Percentiles rank a stretch among this genome's conserved stretches.
phyloP scores from a whole-genome alignment of 2,329 filamentous ascomycete species.

The Sclerotinia borealis region DNA sequence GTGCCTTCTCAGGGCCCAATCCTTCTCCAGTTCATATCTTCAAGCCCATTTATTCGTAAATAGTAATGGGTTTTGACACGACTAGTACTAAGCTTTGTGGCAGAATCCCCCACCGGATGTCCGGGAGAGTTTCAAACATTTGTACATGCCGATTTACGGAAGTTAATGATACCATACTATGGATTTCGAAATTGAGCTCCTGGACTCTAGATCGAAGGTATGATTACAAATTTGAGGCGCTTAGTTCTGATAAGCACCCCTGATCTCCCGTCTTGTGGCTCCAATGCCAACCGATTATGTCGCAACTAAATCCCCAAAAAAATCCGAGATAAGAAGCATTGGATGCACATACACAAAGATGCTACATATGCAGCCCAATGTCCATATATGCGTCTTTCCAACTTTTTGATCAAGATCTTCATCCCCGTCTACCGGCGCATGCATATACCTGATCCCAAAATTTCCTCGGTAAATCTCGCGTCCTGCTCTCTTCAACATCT shows the following conservation, averaged over 20 bases:
- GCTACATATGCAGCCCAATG: neutral
- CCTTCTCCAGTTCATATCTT: neutral
- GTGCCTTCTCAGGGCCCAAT: neutral
- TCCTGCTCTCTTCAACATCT: neutral
- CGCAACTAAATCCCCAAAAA: neutral
- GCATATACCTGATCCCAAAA: neutral
- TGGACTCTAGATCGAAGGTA: conserved; percentile 36
- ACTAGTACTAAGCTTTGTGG: neutral
- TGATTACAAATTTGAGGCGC: neutral
- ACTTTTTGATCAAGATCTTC: neutral
- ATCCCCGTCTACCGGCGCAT: neutral
- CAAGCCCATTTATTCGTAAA: neutral
- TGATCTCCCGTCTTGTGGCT: neutral
- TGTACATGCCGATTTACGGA: neutral
- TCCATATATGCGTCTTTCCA: neutral
- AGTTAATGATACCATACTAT: neutral
- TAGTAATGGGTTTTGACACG: neutral
- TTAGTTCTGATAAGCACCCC: neutral
- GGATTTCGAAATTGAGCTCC: neutral
- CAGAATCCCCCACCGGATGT: conserved; percentile 10
- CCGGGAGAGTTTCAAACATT: neutral
- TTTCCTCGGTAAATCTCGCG: neutral
- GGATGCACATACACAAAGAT: neutral
- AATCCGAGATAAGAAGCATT: neutral
- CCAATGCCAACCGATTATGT: neutral